Base-by-base conservation (phyloP, 1,284 basidiomycete genomes). In the Chalciporus sp. region DNA sequence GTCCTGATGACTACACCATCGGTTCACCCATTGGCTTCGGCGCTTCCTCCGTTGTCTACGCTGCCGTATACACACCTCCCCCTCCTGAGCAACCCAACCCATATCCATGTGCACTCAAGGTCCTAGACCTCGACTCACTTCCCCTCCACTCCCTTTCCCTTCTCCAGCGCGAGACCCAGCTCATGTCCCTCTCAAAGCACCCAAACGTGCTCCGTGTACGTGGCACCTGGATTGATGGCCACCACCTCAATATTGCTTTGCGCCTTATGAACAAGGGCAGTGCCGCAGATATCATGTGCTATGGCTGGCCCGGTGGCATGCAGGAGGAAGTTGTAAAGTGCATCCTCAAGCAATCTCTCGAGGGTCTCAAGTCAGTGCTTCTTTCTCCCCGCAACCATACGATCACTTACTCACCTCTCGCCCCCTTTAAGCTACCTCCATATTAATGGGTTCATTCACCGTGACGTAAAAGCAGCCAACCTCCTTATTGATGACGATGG, bases 101-200 rank as follows among this genome's bases (percentile, higher is more conserved):
- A 7, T 76, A 80, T 37, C 82, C 88, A 7, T 92, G 90, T 61
- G 92, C 92, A 0, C 81, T 94, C 68, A 94, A 94, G 72, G 89
- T 95, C 50, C 83, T 95, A 51, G 92, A 95, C 67, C 84, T 95
- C 51, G 93, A 95, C 68, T 77, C 80, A 42, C 81, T 90, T 29
- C 84, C 87, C 1, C 86, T 76, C 2, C 80, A 78, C 45, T 83
- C 90, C 0, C 76, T 92, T 26, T 75, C 79, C 12, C 82, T 90
- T 39, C 79, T 94, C 10, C 85, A 88, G 59, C 79, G 91, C 50
- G 94, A 95, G 72, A 95, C 94, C 0, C 91, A 91, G 51, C 79
- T 95, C 44, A 95, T 95, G 94, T 93, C 91, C 3, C 79, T 95
- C 2, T 91, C 87, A n/a, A 95, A 95, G 67, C 93, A 95, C 60